Evolutionary conservation across 2,329 filamentous ascomycete species (phyloP), one percentile per base, ranked within the genome.

Genomic region (Penicillium crustosum): DNA sequence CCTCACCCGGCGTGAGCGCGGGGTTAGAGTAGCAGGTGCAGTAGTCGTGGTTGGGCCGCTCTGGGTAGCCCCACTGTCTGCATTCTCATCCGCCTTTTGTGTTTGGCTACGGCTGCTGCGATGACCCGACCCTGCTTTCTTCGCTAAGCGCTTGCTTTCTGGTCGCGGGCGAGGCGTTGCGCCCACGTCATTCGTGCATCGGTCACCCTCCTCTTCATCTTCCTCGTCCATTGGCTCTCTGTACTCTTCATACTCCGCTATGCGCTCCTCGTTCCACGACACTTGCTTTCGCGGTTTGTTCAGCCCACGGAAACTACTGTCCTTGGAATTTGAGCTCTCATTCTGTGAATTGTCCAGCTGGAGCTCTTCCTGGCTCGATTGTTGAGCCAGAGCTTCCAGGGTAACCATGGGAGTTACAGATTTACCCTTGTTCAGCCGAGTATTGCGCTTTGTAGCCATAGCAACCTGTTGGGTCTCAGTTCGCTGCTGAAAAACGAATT

Each of bases 401-500:
- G 57, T 63, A 43, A 61, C 65, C 52, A 72, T 71, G 6, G 75
- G 75, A 25, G 71, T 62, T 33, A 72, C 54, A 9, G 77, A 67
- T 60, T 70, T 66, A 9, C 75, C 77, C 54, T 73, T 75, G 64
- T 80, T 80, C 31, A 69, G 64, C 50, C 71, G 71, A 12, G 78
- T 80, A 58, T 80, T 79, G 25, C 72, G 70, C 52, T 75, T 71
- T 6, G 77, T 79, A 13, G 68, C 55, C 41, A 79, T 66, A 0
- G 77, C 74, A 29, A 78, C 58, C 41, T 78, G 71, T 60, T 78
- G 77, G 6, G 70, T 68, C 49, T 79, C 76, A 2, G 76, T 75
- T 12, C 70, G 69, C 48, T 78, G 70, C 27, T 73, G 66, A 53
- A 79, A 78, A 29, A 79, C 67, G 51, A 80, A 79, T 50, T 80